Evolutionary conservation across 331 rosid species (phyloP).

Genomic region (Malus hybrid): DNA sequence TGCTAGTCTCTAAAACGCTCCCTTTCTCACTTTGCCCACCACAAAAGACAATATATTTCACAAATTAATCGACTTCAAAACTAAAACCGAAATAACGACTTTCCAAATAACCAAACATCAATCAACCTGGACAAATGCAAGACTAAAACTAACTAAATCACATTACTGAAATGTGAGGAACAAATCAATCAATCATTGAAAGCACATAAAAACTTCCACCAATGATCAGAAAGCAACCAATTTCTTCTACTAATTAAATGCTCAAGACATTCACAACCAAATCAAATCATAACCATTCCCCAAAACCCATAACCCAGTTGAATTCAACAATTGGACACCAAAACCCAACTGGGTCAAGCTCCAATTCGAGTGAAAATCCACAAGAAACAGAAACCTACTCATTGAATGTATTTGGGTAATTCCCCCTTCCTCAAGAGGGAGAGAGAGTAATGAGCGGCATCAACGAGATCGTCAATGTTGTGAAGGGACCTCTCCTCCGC

Average conservation of each 20-base stretch:
- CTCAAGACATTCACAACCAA: no score
- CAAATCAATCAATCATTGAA: not conserved
- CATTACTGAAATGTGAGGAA: not conserved
- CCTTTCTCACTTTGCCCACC: not conserved
- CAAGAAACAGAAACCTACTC: constrained; percentile 3
- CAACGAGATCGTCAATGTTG: constrained; percentile 68
- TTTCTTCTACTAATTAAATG: not conserved
- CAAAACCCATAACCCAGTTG: not conserved
- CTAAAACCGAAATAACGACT: not conserved
- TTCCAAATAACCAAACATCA: not conserved
- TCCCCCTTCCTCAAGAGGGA: constrained; percentile 61
- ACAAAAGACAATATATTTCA: not conserved
- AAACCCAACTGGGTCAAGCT: not conserved
- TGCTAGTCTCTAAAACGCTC: not conserved
- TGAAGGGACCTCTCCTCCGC: constrained; percentile 70
- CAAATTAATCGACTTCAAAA: not conserved
- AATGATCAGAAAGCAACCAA: not conserved
- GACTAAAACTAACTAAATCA: not conserved
- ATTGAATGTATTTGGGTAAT: constrained; percentile 48
- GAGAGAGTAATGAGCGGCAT: constrained; percentile 68
- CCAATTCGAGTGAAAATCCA: not conserved
- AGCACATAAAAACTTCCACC: not conserved
- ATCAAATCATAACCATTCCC: not conserved
- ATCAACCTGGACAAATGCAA: not conserved
- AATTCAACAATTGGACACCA: not conserved